Base-by-base conservation (phyloP, 2,329 filamentous ascomycete species). In the Stachybotrys elegans region DNA sequence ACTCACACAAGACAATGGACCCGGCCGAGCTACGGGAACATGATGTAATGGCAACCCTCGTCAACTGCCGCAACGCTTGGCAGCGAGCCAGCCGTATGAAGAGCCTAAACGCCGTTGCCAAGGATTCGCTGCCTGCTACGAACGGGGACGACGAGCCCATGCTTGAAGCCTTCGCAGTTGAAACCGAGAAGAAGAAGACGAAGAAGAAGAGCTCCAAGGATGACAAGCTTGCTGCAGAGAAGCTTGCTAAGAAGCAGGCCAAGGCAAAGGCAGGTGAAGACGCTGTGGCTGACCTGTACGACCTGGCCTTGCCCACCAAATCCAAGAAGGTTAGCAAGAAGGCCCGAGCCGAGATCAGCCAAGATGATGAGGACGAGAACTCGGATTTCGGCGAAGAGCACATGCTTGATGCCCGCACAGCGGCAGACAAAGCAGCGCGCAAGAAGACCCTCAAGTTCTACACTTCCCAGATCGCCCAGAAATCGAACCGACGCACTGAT, bases 361-460 rank as follows among this genome's bases (percentile, higher is more conserved):
- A 78, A 23, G 62, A 61, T 20, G 63, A 67, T 20, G 78, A 78
- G 42, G 80, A 85, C 48, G 80, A 85, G 48, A 79, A 88, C 56
- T 95, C 90, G 3, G 93, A 98, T 70, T 92, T 98, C 60, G 93
- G 92, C 55, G 93, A 98, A 57, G 90, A 95, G 62, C 84, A 88
- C 14, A 70, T 74, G 4, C 78, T 97, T 46, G 88, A 90, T 43
- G 81, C 83, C 11, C 78, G 83, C 48, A 83, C 92, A 48, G 85
- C 88, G 1, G 87, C 86, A 34, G 88, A 95, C 57, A 98, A 98
- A 68, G 87, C 84, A 0, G 79, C 81, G 47, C 87, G 87, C 65
- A 95, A 93, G 75, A 95, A 94, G 74, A 89, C 82, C 51, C 78
- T 98, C 46, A 86, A 90, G 50, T 98, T 98, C 75, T 98, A 98